Conservation (phyloP, 768 basidiomycete genomes). For the Gelatoporia subvermispora region DNA sequence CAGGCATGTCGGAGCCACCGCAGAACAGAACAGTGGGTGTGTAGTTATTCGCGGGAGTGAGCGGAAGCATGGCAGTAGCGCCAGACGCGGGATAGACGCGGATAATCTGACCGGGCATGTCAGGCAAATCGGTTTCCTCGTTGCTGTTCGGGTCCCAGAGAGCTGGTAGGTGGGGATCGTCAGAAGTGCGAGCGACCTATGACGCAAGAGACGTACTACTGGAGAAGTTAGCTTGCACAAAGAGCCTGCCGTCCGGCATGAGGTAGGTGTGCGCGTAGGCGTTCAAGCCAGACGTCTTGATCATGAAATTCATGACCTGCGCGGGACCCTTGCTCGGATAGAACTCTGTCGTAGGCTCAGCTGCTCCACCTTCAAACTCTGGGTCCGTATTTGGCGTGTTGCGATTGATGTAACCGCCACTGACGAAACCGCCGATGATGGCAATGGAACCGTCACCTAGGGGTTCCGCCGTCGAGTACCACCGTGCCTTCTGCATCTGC, state of each 20-base stretch:
- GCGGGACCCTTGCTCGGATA: slow-evolving; percentile 59
- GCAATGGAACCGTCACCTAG: slow-evolving; percentile 73
- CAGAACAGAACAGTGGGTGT: slow-evolving; percentile 85
- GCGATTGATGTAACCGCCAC: slow-evolving; percentile 75
- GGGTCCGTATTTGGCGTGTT: slow-evolving; percentile 71
- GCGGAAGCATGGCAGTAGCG: slow-evolving; percentile 83
- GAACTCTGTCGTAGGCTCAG: slow-evolving; percentile 82
- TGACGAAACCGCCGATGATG: slow-evolving; percentile 77
- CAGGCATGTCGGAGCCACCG: slow-evolving; percentile 79
- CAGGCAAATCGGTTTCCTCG: slow-evolving; percentile 56
- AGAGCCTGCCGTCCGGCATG: slow-evolving; percentile 71
- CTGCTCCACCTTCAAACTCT: slow-evolving; percentile 55
- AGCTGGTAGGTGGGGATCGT: slow-evolving; percentile 26
- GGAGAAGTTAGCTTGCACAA: slow-evolving; percentile 80
- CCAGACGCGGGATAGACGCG: slow-evolving; percentile 91
- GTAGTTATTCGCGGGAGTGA: slow-evolving; percentile 87
- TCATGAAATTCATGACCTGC: slow-evolving; percentile 61
- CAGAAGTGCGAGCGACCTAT: slow-evolving; percentile 11
- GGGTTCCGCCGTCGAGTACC: slow-evolving; percentile 77
- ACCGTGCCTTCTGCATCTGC: slow-evolving; percentile 63
- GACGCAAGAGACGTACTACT: slow-evolving; percentile 44
- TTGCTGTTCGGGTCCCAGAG: slow-evolving; percentile 53
- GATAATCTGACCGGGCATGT: slow-evolving; percentile 68
- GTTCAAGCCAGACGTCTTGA: slow-evolving; percentile 70
- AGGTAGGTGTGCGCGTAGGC: slow-evolving; percentile 72